Evolutionary conservation across 192 early-diverging fungal species (phyloP), one percentile per base, ranked within the genome.

Genomic region (Backusella macrospora): DNA sequence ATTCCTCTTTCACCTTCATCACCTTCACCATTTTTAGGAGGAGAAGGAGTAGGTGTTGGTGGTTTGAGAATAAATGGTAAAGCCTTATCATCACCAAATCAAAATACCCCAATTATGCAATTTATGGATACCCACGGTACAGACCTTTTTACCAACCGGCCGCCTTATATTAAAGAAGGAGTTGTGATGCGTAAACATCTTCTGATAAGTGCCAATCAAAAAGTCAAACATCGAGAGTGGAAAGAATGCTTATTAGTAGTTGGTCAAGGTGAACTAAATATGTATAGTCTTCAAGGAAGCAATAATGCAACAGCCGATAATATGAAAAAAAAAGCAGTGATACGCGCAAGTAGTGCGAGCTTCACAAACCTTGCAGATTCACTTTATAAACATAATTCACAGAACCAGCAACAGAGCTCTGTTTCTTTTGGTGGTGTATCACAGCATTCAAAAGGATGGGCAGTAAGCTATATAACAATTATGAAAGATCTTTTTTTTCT

Each of bases 141-240:
- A 40, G 52, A 52, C 23, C 1, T 74, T 15, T 81, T 75, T 63
- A 38, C 62, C 18, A 78, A 23, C 21, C 64, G 68, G 46, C 66
- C 76, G 0, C 77, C 86, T 70, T 83, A 81, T 63, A 49, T 82
- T 6, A 89, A 89, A 59, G 92, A 93, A 77, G 92, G 94, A n/a
- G 81, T 94, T 14, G 85, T 98, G 39, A 90, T 94, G 76, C 86
- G 95, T 62, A 98, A 98, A 81, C 93, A 96, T 78, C 74, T 93
- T 66, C 87, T 91, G 77, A 94, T 94, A 68, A 81, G 85, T 15
- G 86, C 84, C 0, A 91, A 88, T 64, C 88, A 93, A 68, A 94
- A 93, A 83, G 92, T 94, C 7, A 91, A 91, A 46, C 85, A 95
- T 78, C 90, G 95, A 13, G 87, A 86, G n/a, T 97, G 96, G 96